phyloP scores from a whole-genome alignment of 1,284 basidiomycete genomes.

The Cryptococcus deneoformans region DNA sequence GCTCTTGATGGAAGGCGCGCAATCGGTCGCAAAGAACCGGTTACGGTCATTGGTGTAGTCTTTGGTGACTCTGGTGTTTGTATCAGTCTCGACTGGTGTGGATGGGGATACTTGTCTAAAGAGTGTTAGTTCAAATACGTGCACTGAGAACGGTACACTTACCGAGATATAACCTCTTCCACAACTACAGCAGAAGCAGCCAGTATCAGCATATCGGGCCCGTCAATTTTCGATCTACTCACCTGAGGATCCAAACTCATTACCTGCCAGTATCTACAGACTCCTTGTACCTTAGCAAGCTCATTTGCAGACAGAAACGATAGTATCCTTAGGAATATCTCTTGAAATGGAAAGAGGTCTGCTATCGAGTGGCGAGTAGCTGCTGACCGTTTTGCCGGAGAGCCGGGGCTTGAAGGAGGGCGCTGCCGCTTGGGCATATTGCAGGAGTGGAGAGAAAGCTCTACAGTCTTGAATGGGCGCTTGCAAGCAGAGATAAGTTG shows the following conservation, averaged over 20 bases:
- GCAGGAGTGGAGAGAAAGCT: too few relatives aligned
- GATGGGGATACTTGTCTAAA: slow-evolving; percentile 42
- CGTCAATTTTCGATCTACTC: slow-evolving; percentile 7
- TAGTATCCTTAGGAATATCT: slow-evolving; percentile 47
- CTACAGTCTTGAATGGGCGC: too few relatives aligned
- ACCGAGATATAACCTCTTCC: slow-evolving; percentile 45
- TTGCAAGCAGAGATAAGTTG: too few relatives aligned
- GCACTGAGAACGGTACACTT: slow-evolving; percentile 3
- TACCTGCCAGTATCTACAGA: slow-evolving; percentile 40
- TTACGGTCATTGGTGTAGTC: slow-evolving; percentile 10
- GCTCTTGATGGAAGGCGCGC: slow-evolving; percentile 41
- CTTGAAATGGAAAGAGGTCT: slow-evolving; percentile 40
- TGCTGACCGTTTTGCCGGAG: too few relatives aligned
- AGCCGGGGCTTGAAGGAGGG: too few relatives aligned
- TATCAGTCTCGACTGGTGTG: slow-evolving; percentile 40
- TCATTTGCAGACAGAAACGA: slow-evolving; percentile 38
- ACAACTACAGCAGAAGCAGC: slow-evolving; percentile 21
- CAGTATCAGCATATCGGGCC: too few relatives aligned
- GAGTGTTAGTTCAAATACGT: not conserved
- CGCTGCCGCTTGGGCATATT: too few relatives aligned
- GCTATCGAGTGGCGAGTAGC: not conserved
- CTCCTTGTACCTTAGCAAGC: slow-evolving; percentile 39
- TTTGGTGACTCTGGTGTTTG: not conserved
- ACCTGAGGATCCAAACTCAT: slow-evolving; percentile 46
- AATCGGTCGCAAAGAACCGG: slow-evolving; percentile 29